Evolutionary conservation across 257 asterid genomes (phyloP).

Genomic region (Euphrasia confusa): DNA sequence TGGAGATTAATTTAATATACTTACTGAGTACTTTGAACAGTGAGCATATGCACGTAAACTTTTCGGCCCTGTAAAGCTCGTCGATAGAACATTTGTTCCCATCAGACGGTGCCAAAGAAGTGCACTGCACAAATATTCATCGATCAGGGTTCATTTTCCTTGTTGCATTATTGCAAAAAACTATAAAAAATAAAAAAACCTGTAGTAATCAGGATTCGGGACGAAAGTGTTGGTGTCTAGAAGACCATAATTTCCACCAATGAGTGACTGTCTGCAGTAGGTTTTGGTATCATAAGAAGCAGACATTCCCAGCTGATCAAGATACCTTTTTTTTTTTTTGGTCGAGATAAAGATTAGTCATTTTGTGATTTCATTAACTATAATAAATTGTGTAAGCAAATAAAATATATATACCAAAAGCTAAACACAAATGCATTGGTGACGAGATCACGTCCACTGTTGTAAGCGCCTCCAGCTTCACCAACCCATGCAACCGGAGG

Average conservation of each 20-base stretch:
- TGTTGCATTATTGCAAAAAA: constrained; percentile 14
- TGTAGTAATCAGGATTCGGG: constrained; percentile 94
- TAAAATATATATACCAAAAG: constrained; percentile 70
- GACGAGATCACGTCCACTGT: constrained; percentile 72
- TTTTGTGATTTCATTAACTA: background rate
- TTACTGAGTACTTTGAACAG: constrained; percentile 67
- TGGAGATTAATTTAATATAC: too few relatives aligned
- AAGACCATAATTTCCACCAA: constrained; percentile 91
- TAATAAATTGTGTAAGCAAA: background rate
- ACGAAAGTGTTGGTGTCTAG: constrained; percentile 52
- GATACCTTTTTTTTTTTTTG: constrained; percentile 46
- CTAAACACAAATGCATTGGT: constrained; percentile 75
- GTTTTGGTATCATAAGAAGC: constrained; percentile 61
- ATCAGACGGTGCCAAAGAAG: constrained; percentile 95
- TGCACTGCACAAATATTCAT: constrained; percentile 45
- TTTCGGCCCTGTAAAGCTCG: constrained; percentile 48
- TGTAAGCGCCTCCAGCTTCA: constrained; percentile 81
- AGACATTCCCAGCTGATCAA: constrained; percentile 93
- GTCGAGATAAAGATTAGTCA: constrained; percentile 3
- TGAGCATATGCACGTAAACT: constrained; percentile 70
- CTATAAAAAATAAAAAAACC: constrained; percentile 31
- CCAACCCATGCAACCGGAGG: constrained; percentile 71
- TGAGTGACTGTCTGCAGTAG: constrained; percentile 81
- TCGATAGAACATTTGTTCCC: constrained; percentile 64
- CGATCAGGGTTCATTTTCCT: background rate